Percentiles rank a stretch among this genome's conserved stretches.
phyloP scores from a whole-genome alignment of 371 early-diverging fungal genomes.

The Fennellomyces sp. region DNA sequence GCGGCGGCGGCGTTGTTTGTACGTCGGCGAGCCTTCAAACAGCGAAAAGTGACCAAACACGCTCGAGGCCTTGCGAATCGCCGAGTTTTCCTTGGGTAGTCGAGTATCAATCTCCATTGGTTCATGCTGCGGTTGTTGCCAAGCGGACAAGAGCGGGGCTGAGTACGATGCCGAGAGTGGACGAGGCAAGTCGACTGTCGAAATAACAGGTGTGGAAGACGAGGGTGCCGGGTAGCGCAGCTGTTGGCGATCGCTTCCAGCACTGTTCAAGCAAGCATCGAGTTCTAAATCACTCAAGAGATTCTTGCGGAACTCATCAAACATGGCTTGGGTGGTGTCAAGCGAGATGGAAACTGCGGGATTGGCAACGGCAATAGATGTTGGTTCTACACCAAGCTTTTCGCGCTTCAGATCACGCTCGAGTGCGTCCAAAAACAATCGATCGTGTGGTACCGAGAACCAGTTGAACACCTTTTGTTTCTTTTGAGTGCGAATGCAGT shows the following conservation, averaged over 20 bases:
- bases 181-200: conserved; percentile 8
- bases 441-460: conserved; percentile 85
- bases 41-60: conserved; percentile 67
- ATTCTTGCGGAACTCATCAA: conserved; percentile 41
- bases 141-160: conserved; percentile 10
- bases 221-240: conserved; percentile 3
- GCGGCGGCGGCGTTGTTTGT: conserved; percentile 75
- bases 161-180: conserved; percentile 13
- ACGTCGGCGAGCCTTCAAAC: conserved; percentile 72
- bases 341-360: conserved; percentile 39
- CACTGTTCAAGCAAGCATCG: conserved; percentile 24
- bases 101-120: neutral
- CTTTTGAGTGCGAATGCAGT: conserved; percentile 89
- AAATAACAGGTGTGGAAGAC: neutral
- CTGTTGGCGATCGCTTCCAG: neutral
- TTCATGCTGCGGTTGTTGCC: conserved; percentile 3
- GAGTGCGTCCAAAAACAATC: conserved; percentile 80
- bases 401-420: conserved; percentile 94
- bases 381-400: conserved; percentile 66
- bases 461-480: conserved; percentile 91
- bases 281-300: conserved; percentile 33
- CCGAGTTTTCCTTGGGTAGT: neutral
- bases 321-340: conserved; percentile 45
- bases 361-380: conserved; percentile 50
- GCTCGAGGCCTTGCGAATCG: conserved; percentile 31